Evolutionary conservation across 208 protist species (phyloP).

Genomic region (Trypanosoma cruzi): DNA sequence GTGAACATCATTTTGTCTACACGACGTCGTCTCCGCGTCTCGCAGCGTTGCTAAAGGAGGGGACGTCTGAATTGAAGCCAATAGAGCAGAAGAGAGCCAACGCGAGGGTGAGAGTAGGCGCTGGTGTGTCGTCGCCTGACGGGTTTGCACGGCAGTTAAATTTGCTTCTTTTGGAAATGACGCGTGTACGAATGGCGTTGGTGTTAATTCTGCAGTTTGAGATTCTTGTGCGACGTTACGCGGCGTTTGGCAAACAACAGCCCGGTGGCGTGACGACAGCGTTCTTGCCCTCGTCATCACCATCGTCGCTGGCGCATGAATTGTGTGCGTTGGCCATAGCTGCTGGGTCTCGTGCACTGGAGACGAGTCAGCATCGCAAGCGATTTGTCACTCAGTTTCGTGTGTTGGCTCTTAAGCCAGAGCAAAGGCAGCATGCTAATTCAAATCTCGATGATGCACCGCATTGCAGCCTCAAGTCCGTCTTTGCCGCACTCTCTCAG

Average conservation of each 20-base stretch:
- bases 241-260: neutral
- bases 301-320: conserved; percentile 10
- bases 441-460: neutral
- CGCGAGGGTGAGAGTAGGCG: neutral
- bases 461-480: conserved; percentile 18
- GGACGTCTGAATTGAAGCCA: neutral
- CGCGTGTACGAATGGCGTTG: conserved; percentile 28
- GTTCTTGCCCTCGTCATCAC: neutral
- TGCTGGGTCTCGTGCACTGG: conserved; percentile 17
- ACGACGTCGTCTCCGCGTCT: conserved; percentile 10
- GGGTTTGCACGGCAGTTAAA: conserved; percentile 5
- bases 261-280: neutral
- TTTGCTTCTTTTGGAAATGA: conserved; percentile 23
- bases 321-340: conserved; percentile 17
- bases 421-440: neutral
- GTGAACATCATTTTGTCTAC: conserved; percentile 26
- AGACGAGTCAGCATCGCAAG: conserved; percentile 16
- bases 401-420: neutral
- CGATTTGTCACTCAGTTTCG: conserved; percentile 21
- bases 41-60: conserved; percentile 1
- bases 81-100: neutral
- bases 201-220: conserved; percentile 27
- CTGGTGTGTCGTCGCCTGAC: neutral
- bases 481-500: conserved; percentile 20
- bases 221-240: conserved; percentile 15